Evolutionary conservation across 2,329 filamentous ascomycete species (phyloP).

Genomic region (Pseudocercospora pini-densiflorae): DNA sequence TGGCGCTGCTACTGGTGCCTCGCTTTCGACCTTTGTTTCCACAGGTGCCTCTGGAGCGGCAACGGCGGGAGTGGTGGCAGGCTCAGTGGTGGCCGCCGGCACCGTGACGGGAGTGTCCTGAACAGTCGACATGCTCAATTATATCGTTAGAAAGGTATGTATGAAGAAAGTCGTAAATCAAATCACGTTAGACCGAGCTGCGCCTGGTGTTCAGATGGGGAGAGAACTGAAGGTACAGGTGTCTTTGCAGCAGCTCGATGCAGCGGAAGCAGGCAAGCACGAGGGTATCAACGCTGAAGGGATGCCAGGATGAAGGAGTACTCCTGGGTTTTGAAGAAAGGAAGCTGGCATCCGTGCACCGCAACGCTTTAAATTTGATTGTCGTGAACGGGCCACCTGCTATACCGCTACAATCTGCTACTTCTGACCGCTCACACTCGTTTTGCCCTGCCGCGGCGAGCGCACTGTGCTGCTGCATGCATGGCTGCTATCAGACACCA

Average conservation of each 20-base stretch:
- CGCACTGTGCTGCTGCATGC: not conserved
- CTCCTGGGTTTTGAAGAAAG: not conserved
- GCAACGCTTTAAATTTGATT: not conserved
- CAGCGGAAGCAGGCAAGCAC: conserved; percentile 8
- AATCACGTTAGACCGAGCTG: not conserved
- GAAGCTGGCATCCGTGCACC: not conserved
- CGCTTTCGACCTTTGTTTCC: conserved; percentile 43
- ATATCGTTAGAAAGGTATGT: not conserved
- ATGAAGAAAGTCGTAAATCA: not conserved
- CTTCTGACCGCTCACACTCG: not conserved
- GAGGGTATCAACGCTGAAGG: conserved; percentile 5
- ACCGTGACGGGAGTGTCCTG: conserved; percentile 25
- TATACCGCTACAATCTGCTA: not conserved
- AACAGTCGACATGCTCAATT: conserved; percentile 34
- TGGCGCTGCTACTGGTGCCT: conserved; percentile 41
- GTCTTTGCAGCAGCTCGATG: not conserved
- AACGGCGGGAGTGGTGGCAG: conserved; percentile 40
- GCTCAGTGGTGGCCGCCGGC: conserved; percentile 34
- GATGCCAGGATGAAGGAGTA: not conserved
- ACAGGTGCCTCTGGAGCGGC: conserved; percentile 42
- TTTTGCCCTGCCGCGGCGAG: not conserved
- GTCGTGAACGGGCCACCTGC: not conserved
- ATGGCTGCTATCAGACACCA: not conserved
- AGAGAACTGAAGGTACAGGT: not conserved
- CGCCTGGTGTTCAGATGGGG: not conserved